Conservation (phyloP, 352 stramenopile species). For the Phytophthora aleatoria region DNA sequence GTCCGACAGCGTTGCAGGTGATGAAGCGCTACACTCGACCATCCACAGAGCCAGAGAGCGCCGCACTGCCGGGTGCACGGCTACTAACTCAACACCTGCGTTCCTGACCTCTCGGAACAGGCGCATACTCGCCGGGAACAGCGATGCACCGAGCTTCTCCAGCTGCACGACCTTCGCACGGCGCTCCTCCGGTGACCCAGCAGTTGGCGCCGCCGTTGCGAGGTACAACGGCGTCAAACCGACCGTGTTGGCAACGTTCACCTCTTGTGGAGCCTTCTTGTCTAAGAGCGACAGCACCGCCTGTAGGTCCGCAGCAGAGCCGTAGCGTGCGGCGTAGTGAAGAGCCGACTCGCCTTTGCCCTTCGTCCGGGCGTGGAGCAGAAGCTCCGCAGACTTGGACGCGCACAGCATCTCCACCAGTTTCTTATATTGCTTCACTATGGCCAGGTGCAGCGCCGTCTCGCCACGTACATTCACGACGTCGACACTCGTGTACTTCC, state of each 20-base stretch:
- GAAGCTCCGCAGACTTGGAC: slow-evolving; percentile 13
- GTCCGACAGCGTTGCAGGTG: slow-evolving; percentile 22
- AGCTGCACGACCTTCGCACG: slow-evolving; percentile 24
- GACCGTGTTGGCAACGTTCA: slow-evolving; percentile 23
- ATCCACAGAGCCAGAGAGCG: slow-evolving; percentile 31
- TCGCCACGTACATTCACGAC: slow-evolving; percentile 38
- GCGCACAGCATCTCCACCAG: slow-evolving; percentile 29
- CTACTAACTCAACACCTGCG: slow-evolving; percentile 9
- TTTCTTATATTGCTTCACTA: slow-evolving; percentile 30
- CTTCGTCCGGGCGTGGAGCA: slow-evolving; percentile 29
- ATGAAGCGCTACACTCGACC: slow-evolving; percentile 13
- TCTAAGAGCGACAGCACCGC: slow-evolving; percentile 22
- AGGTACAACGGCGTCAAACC: slow-evolving; percentile 36
- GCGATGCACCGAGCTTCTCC: slow-evolving; percentile 21
- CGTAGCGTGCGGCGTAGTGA: slow-evolving; percentile 40
- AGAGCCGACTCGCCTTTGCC: slow-evolving; percentile 32
- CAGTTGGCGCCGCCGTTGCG: slow-evolving; percentile 19
- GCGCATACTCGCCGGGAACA: slow-evolving; percentile 16
- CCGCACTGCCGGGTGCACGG: slow-evolving; percentile 20
- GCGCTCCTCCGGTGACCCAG: slow-evolving; percentile 25
- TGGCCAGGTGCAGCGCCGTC: slow-evolving; percentile 39
- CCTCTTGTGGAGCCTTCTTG: slow-evolving; percentile 8
- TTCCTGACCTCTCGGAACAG: slow-evolving; percentile 31
- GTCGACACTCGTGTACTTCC: slow-evolving; percentile 33
- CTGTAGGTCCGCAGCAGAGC: slow-evolving; percentile 24